phyloP scores from a whole-genome alignment of 2,329 filamentous ascomycete genomes.

The Colletotrichum sp. region DNA sequence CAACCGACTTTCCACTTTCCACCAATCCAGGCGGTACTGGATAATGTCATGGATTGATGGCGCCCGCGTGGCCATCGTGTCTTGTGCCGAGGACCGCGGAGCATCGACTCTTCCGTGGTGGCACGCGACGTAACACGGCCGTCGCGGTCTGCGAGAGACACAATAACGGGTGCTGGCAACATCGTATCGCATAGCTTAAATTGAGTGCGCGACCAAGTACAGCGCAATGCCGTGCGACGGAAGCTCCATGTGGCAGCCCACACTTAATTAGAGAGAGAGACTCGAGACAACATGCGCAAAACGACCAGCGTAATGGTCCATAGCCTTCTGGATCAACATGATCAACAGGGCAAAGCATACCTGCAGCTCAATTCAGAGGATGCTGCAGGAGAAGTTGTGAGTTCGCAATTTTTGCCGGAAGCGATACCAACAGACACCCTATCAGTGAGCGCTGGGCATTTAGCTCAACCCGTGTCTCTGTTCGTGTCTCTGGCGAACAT shows the following conservation, averaged over 20 bases:
- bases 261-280: neutral
- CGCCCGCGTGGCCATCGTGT: neutral
- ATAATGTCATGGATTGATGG: neutral
- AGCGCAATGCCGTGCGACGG: neutral
- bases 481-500: neutral
- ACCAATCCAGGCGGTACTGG: neutral
- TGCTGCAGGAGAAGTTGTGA: neutral
- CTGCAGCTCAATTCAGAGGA: neutral
- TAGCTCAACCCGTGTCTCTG: neutral
- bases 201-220: neutral
- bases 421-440: neutral
- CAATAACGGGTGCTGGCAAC: constrained; percentile 1
- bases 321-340: neutral
- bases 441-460: neutral
- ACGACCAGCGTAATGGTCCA: neutral
- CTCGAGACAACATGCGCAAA: neutral
- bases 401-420: neutral
- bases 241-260: neutral
- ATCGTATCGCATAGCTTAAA: constrained; percentile 14
- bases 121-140: neutral
- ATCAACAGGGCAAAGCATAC: neutral
- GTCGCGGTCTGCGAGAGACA: neutral
- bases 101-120: neutral
- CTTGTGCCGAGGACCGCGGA: neutral
- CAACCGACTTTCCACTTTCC: neutral